Base-by-base conservation (phyloP, 208 protist genomes). In the Trypanosomatidae sp. region DNA sequence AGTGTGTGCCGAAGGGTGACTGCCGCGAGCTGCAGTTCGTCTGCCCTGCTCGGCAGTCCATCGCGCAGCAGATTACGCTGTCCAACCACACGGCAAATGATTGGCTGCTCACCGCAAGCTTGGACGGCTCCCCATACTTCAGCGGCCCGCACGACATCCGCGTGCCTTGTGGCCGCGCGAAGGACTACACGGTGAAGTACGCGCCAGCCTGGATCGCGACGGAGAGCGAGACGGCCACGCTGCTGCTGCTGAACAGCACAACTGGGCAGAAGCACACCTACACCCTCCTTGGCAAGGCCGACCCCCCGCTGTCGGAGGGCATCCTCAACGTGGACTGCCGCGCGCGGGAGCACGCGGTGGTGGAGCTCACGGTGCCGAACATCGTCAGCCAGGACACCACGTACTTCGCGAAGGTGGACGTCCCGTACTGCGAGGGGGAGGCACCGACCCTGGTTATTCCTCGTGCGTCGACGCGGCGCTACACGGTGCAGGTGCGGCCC, bases 31-130 rank as follows among this genome's bases (percentile, higher is more conserved):
- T 99, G 60, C 91, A 93, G 44, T 98, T 99, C 78, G 55, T 62
- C 43, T 95, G 92, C 70, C 85, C 94, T 15, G 95, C 95, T 4
- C 84, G 97, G 4, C 90, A 97, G 75, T 77, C 46, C 62, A 95
- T 99, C 71, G 73, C 74, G 33, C 97, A 99, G 76, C 86, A 97
- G n/a, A 88, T 99, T 58, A 87, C 91, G 30, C 80, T 99, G 47
- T 73, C 76, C 71, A 98, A 98, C 83, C 41, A 76, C 49, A 92
- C 79, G 43, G 65, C 76, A 19, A 60, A 86, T 59, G 94, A 96
- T 71, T 99, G 96, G 96, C 66, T 88, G 17, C 84, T 98, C 56
- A 80, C 76, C 28, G 95, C 93, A 25, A 86, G 82, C 25, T 36
- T 98, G n/a, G 77, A 76, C 8, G 95, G 89, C n/a, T 82, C 86